Base-by-base conservation (phyloP, 2,329 filamentous ascomycete species). In the Calonectria fujianensis region DNA sequence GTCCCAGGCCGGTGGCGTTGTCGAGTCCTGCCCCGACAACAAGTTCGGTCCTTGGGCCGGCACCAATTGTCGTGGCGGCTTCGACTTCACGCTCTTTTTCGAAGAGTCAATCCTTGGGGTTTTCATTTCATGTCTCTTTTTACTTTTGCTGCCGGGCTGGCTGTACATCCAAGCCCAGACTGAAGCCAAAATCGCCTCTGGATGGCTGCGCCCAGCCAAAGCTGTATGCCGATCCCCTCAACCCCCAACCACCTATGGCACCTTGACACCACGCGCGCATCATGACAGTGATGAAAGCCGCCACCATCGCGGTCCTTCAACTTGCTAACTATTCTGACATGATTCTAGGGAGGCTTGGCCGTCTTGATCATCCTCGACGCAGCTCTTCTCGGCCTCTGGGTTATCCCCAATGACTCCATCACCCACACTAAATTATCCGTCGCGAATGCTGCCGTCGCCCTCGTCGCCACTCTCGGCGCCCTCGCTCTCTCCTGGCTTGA, bases 401-500 rank as follows among this genome's bases (percentile, higher is more conserved):
- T 50, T 32, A 63, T 52, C 18, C 71, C 31, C 27, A 59, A 20
- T 27, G 57, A 45, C 74, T 70, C 52, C 51, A 67, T 31, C 63
- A 75, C 66, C 14, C 72, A 71, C 54, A 74, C 71, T n/a, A 54
- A 59, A 16, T 29, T 68, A 14, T 73, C 74, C 18, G 31, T 76
- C 14, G 50, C 74, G 4, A 68, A 74, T 14, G 72, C 73, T 24
- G 72, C 68, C 32, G 66, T 80, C 24, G 57, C 69, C n/a, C 50
- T 81, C 20, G 68, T 73, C 24, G 72, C 75, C 13, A 75, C 75
- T 7, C 14, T 80, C 8, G 66, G 57, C 29, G 80, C 89, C 16
- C 77, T 80, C 57, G 68, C 85, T 16, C 81, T 89, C 39, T 89
- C 88, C 1, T 87, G 85, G 78, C 80, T 86, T 35, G 88, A 90